phyloP scores from a whole-genome alignment of 1,139 yeast species.

The Spathaspora sp. region DNA sequence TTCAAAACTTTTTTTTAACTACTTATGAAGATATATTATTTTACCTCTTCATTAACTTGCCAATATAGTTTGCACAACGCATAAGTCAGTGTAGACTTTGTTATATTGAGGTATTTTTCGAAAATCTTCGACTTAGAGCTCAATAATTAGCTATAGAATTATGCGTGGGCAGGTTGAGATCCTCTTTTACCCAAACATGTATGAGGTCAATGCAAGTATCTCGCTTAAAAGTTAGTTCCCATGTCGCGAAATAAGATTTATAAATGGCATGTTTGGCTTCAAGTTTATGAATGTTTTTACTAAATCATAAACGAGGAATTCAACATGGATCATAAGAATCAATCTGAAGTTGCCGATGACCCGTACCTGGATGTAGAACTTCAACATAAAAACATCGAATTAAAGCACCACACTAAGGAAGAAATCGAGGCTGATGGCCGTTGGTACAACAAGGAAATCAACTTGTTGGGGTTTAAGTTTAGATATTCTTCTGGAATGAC shows the following conservation, averaged over 20 bases:
- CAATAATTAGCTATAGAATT: no score
- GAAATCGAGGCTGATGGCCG: conserved; percentile 32
- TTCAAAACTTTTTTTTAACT: not conserved
- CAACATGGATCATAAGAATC: not conserved
- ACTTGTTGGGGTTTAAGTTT: conserved; percentile 9
- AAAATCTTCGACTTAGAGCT: no score
- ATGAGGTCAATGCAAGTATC: no score
- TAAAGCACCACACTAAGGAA: conserved; percentile 26
- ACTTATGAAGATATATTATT: not conserved
- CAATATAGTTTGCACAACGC: no score
- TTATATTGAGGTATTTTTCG: no score
- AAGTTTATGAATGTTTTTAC: not conserved
- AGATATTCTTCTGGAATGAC: conserved; percentile 43
- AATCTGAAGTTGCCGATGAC: not conserved
- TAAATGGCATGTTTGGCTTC: not conserved
- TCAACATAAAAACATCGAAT: conserved; percentile 21
- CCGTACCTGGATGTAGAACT: conserved; percentile 11
- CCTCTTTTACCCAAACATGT: no score
- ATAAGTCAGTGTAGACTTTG: no score
- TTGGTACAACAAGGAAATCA: conserved; percentile 40
- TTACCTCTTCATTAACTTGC: not conserved
- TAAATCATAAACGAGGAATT: not conserved
- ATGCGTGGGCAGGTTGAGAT: no score
- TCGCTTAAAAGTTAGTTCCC: no score
- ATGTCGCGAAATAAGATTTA: no score